These are phyloP conservation scores for Mycosphaerella arachidis DNA, from an alignment of 2,329 filamentous ascomycete genomes.

Conservation along the genomic window DNA sequence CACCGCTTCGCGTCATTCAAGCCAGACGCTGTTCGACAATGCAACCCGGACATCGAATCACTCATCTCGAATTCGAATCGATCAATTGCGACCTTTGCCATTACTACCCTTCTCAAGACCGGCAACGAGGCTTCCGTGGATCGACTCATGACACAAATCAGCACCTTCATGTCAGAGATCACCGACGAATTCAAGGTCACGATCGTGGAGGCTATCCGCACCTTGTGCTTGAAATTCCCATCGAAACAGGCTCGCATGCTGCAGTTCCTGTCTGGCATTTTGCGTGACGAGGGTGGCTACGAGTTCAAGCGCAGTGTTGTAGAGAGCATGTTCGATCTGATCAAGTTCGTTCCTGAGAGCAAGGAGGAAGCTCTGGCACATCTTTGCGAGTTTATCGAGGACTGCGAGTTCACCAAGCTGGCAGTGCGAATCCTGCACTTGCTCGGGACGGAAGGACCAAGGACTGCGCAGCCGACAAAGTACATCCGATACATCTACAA, in stretches of 20 bases:
- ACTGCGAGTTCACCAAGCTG: slow-evolving; percentile 98
- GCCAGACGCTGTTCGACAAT: slow-evolving; percentile 82
- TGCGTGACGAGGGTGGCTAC: slow-evolving; percentile 94
- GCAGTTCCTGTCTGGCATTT: slow-evolving; percentile 91
- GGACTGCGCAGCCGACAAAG: slow-evolving; percentile 92
- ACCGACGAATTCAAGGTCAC: slow-evolving; percentile 99
- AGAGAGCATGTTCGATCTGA: slow-evolving; percentile 98
- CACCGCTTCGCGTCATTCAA: slow-evolving; percentile 97
- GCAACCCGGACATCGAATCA: slow-evolving; percentile 95
- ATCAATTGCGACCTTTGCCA: slow-evolving; percentile 96
- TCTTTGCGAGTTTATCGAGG: slow-evolving; percentile 97
- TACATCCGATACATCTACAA: slow-evolving; percentile 99
- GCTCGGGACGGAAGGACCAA: slow-evolving; percentile 88
- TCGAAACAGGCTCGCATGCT: slow-evolving; percentile 98
- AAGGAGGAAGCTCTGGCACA: slow-evolving; percentile 81
- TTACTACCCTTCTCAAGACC: slow-evolving; percentile 95
- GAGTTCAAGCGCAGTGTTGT: slow-evolving; percentile 98
- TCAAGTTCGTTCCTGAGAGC: slow-evolving; percentile 94
- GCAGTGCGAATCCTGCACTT: slow-evolving; percentile 93
- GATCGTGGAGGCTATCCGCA: slow-evolving; percentile 97
- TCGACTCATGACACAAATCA: slow-evolving; percentile 96
- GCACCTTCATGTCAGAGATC: slow-evolving; percentile 97
- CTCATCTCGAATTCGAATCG: slow-evolving; percentile 96
- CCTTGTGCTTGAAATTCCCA: slow-evolving; percentile 94
- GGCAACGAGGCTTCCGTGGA: slow-evolving; percentile 97